Base-by-base conservation (phyloP, 179 eudicot genomes). In the Actinidia arguta region DNA sequence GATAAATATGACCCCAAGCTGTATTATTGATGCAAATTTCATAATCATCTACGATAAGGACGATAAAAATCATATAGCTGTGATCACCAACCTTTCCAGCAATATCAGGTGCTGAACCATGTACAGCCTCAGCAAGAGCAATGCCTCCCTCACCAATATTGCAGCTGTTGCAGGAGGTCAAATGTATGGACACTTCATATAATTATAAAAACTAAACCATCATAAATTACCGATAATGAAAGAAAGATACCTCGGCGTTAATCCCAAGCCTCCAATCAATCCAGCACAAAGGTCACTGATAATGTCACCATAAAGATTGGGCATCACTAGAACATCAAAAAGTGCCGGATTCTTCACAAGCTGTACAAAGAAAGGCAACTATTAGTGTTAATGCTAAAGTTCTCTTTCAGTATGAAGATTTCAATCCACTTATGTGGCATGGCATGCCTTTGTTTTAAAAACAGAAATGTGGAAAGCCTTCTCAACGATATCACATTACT, bases 231-330 rank as follows among this genome's bases (percentile, higher is more conserved):
- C 62, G 5, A 63, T 16, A 22, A 78, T 10, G 22, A 39, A 68
- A 80, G 50, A 7, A 59, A 25, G 8, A 51, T 85, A 95, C 98
- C 98, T 96, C 68, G 99, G 99, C 39, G 99, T 96, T 82, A 96
- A 87, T 79, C 99, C 99, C 89, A 96, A 87, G 67, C 99, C 99
- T 22, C 99, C 99, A 81, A 96, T 96, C 82, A 96, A 90, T 55
- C 99, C 99, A 90, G 99, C 99, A 83, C 99, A 96, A 36, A 96
- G 95, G 85, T 94, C 99, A 83, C 99, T 96, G 82, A 96, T 94
- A 56, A 96, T 96, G 82, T 96, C 99, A 82, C 99, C 99, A 87
- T 96, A 96, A 72, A 96, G 95, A 81, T 96, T 96, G 50, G 99
- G 99, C 99, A 96, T 96, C 84, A 96, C 99, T 85, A 96, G 78